Conservation (phyloP, 2,329 filamentous ascomycete genomes). For the Colletotrichum abscissum region DNA sequence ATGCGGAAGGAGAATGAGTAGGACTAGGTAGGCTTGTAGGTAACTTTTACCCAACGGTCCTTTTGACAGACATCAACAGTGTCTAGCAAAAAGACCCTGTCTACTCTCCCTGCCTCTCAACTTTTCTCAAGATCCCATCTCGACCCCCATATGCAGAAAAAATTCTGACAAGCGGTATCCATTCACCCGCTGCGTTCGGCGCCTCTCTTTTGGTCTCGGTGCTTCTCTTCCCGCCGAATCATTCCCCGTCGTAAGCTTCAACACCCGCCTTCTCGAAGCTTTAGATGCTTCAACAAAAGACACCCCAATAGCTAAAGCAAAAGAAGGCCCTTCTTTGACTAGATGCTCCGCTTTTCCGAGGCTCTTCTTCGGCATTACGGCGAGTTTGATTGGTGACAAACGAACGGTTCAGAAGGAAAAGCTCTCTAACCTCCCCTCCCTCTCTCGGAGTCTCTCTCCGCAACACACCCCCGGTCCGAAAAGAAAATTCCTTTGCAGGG, state of each 20-base stretch:
- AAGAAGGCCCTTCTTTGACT: not conserved
- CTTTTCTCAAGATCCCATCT: not conserved
- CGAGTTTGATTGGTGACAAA: not conserved
- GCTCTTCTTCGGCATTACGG: constrained; percentile 21
- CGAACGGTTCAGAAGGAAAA: not conserved
- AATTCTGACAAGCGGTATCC: not conserved
- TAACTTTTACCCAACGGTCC: not conserved
- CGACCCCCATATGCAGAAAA: not conserved
- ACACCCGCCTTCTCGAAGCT: not conserved
- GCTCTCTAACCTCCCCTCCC: not conserved
- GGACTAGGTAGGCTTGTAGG: not conserved
- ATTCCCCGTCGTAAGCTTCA: not conserved
- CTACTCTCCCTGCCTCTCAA: too few relatives aligned
- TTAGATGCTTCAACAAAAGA: not conserved
- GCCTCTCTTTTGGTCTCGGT: not conserved
- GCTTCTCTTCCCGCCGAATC: not conserved
- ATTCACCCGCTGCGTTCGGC: constrained; percentile 9
- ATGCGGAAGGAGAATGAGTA: not conserved
- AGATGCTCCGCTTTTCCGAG: not conserved
- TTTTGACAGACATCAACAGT: not conserved
- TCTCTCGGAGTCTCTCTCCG: not conserved
- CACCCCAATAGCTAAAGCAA: not conserved
- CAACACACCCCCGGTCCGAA: not conserved
- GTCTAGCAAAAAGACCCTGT: constrained; percentile 8
- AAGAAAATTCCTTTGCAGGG: constrained; percentile 4